phyloP scores from a whole-genome alignment of 78 protist genomes.

The Dictyostelium intermedium region DNA sequence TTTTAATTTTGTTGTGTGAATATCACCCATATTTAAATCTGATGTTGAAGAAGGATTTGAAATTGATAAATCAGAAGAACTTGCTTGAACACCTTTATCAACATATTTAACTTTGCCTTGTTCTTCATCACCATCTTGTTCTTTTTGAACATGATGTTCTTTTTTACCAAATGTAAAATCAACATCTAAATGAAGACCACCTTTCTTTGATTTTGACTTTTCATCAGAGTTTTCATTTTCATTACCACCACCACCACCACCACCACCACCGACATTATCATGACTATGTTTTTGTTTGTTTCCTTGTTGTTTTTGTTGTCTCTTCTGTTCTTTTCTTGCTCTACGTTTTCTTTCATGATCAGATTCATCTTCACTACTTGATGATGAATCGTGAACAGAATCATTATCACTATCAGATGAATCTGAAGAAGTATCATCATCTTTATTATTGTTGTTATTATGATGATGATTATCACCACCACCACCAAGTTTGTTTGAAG shows the following conservation, averaged over 20 bases:
- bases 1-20: neutral
- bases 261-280: neutral
- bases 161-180: slow-evolving; percentile 19
- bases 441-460: neutral
- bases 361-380: slow-evolving; percentile 4
- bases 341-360: neutral
- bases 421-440: neutral
- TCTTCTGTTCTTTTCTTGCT: neutral
- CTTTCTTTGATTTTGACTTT: neutral
- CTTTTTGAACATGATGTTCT: neutral
- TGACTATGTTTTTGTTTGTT: neutral
- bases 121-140: neutral
- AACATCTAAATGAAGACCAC: neutral
- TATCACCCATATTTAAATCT: neutral
- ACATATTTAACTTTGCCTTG: neutral
- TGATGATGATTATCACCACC: neutral
- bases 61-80: neutral
- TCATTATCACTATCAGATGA: neutral
- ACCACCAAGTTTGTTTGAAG: neutral
- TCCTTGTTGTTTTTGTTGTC: neutral
- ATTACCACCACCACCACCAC: neutral
- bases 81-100: neutral
- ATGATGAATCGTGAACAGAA: slow-evolving; percentile 1
- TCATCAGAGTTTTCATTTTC: neutral
- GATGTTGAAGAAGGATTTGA: neutral